Conservation (phyloP, 495 filamentous ascomycete genomes). For the Baudoinia panamericana region DNA sequence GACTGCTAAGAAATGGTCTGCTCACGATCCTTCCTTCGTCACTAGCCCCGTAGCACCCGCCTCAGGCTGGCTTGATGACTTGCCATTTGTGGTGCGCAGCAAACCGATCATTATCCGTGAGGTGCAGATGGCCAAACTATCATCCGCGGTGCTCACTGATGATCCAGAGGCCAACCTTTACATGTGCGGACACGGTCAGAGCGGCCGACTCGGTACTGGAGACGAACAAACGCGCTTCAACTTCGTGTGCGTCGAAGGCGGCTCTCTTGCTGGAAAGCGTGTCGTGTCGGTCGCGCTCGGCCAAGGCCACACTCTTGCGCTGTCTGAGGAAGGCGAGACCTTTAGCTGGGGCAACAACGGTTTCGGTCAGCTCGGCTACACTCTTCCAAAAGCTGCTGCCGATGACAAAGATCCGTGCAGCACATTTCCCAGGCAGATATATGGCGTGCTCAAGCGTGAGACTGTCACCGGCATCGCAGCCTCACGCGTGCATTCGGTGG, state of each 20-base stretch:
- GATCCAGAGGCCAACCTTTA: slow-evolving; percentile 88
- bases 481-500: slow-evolving; percentile 84
- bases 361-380: slow-evolving; percentile 76
- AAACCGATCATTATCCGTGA: slow-evolving; percentile 60
- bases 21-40: slow-evolving; percentile 21
- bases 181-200: slow-evolving; percentile 81
- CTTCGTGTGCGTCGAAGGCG: slow-evolving; percentile 66
- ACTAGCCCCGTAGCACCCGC: background rate
- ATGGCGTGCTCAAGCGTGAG: slow-evolving; percentile 81
- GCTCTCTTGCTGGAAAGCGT: slow-evolving; percentile 54
- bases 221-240: slow-evolving; percentile 77
- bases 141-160: slow-evolving; percentile 78
- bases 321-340: slow-evolving; percentile 67
- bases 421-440: slow-evolving; percentile 70
- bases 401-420: slow-evolving; percentile 69
- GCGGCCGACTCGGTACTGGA: slow-evolving; percentile 79
- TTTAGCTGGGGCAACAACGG: slow-evolving; percentile 90
- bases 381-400: slow-evolving; percentile 38
- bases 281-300: slow-evolving; percentile 65
- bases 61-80: slow-evolving; percentile 27
- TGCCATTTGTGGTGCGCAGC: slow-evolving; percentile 57
- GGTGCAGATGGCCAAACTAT: slow-evolving; percentile 76
- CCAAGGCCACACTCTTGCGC: slow-evolving; percentile 78
- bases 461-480: slow-evolving; percentile 68
- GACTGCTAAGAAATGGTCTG: slow-evolving; percentile 18